A percentile compares a stretch with the other conserved stretches of the same genome.
These are phyloP conservation scores for Rhodotorula glutinis DNA, from an alignment of 1,284 basidiomycete species.

Conservation along the genomic window DNA sequence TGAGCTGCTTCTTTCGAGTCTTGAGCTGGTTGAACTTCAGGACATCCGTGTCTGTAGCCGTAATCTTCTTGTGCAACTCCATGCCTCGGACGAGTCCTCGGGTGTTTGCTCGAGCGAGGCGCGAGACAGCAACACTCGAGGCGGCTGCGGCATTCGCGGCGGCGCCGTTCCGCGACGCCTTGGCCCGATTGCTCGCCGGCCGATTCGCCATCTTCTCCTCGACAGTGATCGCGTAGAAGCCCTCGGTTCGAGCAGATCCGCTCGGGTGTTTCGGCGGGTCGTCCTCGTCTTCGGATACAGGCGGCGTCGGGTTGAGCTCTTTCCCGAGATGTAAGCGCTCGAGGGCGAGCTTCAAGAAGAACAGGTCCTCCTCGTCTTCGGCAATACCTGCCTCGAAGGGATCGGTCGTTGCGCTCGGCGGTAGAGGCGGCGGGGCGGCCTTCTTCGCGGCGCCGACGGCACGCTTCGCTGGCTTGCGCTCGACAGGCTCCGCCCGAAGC, in stretches of 20 bases:
- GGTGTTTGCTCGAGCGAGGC: conserved; percentile 89
- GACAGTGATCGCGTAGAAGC: conserved; percentile 89
- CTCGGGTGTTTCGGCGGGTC: conserved; percentile 59
- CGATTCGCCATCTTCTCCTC: conserved; percentile 85
- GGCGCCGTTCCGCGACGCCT: conserved; percentile 45
- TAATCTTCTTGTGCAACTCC: conserved; percentile 77
- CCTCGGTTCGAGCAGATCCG: conserved; percentile 85
- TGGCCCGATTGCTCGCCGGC: conserved; percentile 58
- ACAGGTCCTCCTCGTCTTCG: conserved; percentile 88
- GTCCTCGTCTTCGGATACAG: conserved; percentile 34
- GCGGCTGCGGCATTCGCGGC: conserved; percentile 42
- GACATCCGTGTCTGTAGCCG: conserved; percentile 55
- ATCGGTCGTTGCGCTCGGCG: conserved; percentile 53
- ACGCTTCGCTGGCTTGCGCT: background rate
- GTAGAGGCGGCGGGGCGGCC: conserved; percentile 13
- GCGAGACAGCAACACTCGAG: conserved; percentile 52
- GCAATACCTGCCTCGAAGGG: conserved; percentile 60
- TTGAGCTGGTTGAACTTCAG: conserved; percentile 98
- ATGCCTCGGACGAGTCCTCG: conserved; percentile 87
- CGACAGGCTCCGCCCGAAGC: background rate
- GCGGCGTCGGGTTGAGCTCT: conserved; percentile 37
- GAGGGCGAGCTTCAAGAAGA: conserved; percentile 70
- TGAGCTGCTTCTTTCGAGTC: conserved; percentile 94
- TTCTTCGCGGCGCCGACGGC: conserved; percentile 3
- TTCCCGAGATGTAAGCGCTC: conserved; percentile 47